Evolutionary conservation across 2,329 filamentous ascomycete species (phyloP), one percentile per base, ranked within the genome.

Genomic region (Daldinia sp.): DNA sequence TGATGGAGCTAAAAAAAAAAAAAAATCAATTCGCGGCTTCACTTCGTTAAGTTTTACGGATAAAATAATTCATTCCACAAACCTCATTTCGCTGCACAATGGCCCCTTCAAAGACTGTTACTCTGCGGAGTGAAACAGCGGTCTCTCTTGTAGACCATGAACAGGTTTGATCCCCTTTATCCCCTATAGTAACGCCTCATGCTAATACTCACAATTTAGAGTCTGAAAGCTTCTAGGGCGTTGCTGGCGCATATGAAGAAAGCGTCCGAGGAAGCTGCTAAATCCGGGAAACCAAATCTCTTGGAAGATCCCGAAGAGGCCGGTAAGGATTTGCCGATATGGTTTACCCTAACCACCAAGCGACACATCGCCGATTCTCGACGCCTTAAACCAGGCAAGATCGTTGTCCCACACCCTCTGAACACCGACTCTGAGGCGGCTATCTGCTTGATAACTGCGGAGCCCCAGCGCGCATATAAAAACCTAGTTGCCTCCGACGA

Each of bases 391-490:
- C 93, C 94, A 25, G 85, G 86, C 77, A 96, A 94, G 80, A 92
- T 97, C 72, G 72, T 83, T 69, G 82, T 96, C 54, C 92, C 93
- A 48, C 89, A 96, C 78, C 83, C 91, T 8, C 85, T 96, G 66
- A 89, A 91, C 79, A 82, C 85, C 67, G 85, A 88, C 68, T 80
- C 71, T 4, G 69, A 75, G 34, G 68, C 71, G 29, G 58, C 64
- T 49, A 86, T 97, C 78, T 97, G 94, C 79, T 83, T 97, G 63
- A 96, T 97, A 77, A 92, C 90, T 58, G 92, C 93, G 70, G 85
- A 88, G 73, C 87, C 87, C 21, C 72, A 73, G 67, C 63, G 71
- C 29, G 68, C 68, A 56, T 96, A 95, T 85, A 98, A 98, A 82
- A 90, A 98, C 77, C 84, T 96, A 45, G 85, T 97, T 67, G 89